phyloP scores from a whole-genome alignment of 768 basidiomycete genomes.

The Leccinum boreale region DNA sequence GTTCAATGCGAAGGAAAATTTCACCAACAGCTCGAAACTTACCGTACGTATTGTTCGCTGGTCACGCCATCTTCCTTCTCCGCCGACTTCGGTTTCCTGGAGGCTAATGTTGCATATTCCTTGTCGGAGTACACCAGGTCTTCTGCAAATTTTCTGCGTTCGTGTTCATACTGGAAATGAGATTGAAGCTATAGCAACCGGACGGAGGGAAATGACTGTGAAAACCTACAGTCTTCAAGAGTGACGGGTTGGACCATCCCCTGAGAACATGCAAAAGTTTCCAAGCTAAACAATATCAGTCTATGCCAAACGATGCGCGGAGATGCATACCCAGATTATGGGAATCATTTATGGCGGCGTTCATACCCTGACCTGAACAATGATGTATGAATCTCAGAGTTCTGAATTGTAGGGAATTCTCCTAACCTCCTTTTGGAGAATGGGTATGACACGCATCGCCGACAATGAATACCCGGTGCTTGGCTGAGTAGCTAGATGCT shows the following conservation, averaged over 20 bases:
- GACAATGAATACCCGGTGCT: not conserved
- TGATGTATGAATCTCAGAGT: not conserved
- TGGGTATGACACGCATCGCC: not conserved
- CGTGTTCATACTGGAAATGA: not conserved
- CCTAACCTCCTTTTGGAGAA: not conserved
- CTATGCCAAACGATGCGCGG: not conserved
- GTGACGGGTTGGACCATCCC: not conserved
- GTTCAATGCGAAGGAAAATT: not conserved
- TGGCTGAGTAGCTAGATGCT: not conserved
- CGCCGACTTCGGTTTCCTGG: not conserved
- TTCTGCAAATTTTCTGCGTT: not conserved
- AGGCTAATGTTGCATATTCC: not conserved
- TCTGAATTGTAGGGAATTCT: not conserved
- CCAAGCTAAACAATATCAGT: not conserved
- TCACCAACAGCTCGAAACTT: not conserved
- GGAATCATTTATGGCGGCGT: not conserved
- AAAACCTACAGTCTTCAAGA: not conserved
- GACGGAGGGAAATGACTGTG: not conserved
- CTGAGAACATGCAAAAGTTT: not conserved
- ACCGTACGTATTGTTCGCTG: not conserved
- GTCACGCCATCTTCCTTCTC: not conserved
- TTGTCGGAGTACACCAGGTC: not conserved
- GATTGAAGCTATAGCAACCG: not conserved
- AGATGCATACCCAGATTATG: not conserved
- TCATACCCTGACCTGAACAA: not conserved